Evolutionary conservation across 2,329 filamentous ascomycete species (phyloP).

Genomic region (Pseudogymnoascus sp.): DNA sequence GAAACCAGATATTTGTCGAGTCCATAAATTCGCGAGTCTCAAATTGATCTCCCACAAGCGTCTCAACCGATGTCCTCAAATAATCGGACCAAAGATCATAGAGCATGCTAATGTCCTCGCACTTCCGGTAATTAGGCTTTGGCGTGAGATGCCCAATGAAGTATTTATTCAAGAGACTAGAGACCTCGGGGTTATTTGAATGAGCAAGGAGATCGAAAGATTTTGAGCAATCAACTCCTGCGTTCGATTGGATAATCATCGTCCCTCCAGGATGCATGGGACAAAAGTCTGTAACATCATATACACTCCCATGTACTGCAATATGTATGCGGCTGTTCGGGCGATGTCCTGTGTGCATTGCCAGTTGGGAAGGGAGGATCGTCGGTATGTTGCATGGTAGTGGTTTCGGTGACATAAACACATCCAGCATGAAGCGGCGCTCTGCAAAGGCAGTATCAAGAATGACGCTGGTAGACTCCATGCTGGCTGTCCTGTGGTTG

Average conservation of each 20-base stretch:
- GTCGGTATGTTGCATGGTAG: constrained; percentile 44
- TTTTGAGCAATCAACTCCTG: constrained; percentile 45
- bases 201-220: constrained; percentile 49
- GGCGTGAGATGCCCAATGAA: constrained; percentile 45
- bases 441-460: constrained; percentile 48
- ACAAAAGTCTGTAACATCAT: constrained; percentile 47
- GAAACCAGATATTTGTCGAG: constrained; percentile 39
- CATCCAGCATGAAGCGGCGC: constrained; percentile 48
- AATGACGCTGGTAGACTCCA: constrained; percentile 44
- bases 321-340: constrained; percentile 43
- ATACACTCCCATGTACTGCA: constrained; percentile 45
- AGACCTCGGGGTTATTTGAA: constrained; percentile 48
- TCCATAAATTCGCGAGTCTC: constrained; percentile 46
- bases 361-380: constrained; percentile 43
- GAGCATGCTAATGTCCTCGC: constrained; percentile 36
- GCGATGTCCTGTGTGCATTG: constrained; percentile 44
- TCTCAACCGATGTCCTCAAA: constrained; percentile 42
- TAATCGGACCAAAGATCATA: constrained; percentile 47
- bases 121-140: constrained; percentile 42
- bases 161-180: constrained; percentile 46
- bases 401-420: constrained; percentile 49
- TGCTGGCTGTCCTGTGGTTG: constrained; percentile 43
- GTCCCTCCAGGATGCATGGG: constrained; percentile 48
- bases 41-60: constrained; percentile 45
- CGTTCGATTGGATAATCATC: constrained; percentile 47